Conservation (phyloP, 1,284 basidiomycete genomes). For the Gomphus bonarii region DNA sequence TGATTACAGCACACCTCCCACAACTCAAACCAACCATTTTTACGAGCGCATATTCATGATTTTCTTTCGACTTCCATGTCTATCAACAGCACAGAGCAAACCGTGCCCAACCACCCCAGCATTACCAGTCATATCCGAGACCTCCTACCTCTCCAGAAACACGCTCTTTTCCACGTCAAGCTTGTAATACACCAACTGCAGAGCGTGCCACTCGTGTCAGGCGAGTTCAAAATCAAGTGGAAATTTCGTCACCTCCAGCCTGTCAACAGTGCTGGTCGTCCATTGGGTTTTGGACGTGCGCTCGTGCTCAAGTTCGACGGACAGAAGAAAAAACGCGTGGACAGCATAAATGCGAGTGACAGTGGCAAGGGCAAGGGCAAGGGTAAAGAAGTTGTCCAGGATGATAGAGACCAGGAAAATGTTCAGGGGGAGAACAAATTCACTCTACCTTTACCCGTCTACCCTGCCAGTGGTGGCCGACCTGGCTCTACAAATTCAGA, state of each 20-base stretch:
- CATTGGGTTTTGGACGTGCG: conserved; percentile 21
- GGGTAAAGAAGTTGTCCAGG: conserved; percentile 21
- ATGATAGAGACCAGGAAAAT: conserved; percentile 15
- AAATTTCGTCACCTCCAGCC: conserved; percentile 53
- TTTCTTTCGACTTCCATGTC: neutral
- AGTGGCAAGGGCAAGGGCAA: conserved; percentile 25
- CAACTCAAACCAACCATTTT: neutral
- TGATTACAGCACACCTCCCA: neutral
- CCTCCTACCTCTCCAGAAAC: conserved; percentile 36
- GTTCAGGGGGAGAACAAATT: conserved; percentile 11
- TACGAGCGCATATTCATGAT: neutral
- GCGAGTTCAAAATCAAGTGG: conserved; percentile 70
- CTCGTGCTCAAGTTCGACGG: conserved; percentile 4
- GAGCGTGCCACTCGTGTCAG: conserved; percentile 65
- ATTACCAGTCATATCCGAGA: conserved; percentile 33
- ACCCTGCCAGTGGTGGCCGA: conserved; percentile 6
- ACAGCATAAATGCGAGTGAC: conserved; percentile 12
- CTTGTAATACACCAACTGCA: conserved; percentile 63
- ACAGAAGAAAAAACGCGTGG: conserved; percentile 4
- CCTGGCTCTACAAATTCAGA: conserved; percentile 12
- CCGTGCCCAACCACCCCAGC: neutral
- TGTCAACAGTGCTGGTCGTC: conserved; percentile 26
- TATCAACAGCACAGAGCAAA: conserved; percentile 1
- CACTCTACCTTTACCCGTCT: conserved; percentile 10
- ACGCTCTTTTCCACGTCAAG: conserved; percentile 57